phyloP scores from a whole-genome alignment of 225 moss, liverwort and hornwort species.

The Marchantia polymorpha region DNA sequence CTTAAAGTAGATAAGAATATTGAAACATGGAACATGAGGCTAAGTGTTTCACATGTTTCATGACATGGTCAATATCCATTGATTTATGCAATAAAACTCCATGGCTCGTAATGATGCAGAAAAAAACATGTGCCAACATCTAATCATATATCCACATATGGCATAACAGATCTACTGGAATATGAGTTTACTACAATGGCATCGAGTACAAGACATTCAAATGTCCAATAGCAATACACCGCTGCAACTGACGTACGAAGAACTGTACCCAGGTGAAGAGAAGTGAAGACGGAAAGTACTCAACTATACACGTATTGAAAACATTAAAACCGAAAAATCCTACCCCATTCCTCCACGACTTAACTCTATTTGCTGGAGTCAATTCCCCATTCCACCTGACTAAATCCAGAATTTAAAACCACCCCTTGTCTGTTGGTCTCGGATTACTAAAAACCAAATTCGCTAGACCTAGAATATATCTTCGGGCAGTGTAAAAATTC shows the following conservation, averaged over 20 bases:
- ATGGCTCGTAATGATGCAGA: too few species aligned
- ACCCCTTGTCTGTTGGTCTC: background rate
- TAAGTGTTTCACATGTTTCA: too few species aligned
- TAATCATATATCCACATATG: too few species aligned
- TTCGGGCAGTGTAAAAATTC: background rate
- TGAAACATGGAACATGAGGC: too few species aligned
- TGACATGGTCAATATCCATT: too few species aligned
- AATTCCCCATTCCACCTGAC: constrained; percentile 2
- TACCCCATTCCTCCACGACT: background rate
- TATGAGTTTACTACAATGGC: background rate
- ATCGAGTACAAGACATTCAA: background rate
- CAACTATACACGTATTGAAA: constrained; percentile 7
- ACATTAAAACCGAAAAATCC: background rate
- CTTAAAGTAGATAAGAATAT: too few species aligned
- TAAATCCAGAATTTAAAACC: constrained; percentile 8
- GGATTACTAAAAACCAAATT: constrained; percentile 4
- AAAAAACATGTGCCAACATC: too few species aligned
- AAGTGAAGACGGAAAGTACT: background rate
- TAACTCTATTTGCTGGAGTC: background rate
- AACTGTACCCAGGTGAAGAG: background rate
- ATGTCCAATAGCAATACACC: background rate
- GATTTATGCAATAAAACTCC: too few species aligned
- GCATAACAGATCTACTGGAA: background rate
- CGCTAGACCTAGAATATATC: constrained; percentile 6
- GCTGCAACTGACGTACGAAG: constrained; percentile 4